Base-by-base conservation (phyloP, 2,329 filamentous ascomycete species). In the Phoma sp. region DNA sequence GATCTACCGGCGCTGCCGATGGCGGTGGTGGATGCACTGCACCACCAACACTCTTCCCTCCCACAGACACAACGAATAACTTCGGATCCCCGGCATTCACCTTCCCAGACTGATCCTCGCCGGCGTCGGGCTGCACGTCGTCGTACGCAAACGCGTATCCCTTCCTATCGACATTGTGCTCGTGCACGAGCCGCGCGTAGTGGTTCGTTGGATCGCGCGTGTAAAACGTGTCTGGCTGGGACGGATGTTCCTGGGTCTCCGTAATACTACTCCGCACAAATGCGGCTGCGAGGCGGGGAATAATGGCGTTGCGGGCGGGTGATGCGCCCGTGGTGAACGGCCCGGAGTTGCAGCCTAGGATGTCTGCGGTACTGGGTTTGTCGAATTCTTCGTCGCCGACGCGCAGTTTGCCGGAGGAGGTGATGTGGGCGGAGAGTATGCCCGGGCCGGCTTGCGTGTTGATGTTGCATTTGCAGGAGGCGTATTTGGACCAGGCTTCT, bases 81-180 rank as follows among this genome's bases (percentile, higher is more conserved):
- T 53, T 42, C 6, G 51, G 51, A 23, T 53, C 51, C 15, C 51
- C 51, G 6, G 51, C 43, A 7, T 53, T 53, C 33, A 53, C 51
- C 18, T 53, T 53, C 1, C 51, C 51, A 7, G 42, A 47, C 17
- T 53, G 51, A 7, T 53, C 51, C 2, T 28, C 51, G 11, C 51
- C 51, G 7, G 20, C 17, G 9, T 48, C 38, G 3, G 38, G 38
- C 43, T 53, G 43, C 5, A 53, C 51, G 11, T 53, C 51, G 21
- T 53, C 51, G 15, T 53, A 53, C 9, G 51, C 51, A 20, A 53
- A 53, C 1, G 51, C 51, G 18, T 53, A 53, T 5, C 51, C 51
- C 18, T 53, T 53, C 20, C 20, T 17, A 15, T 53, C 51, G 0
- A 48, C 43, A n/a, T 53, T 53, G 5, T 47, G 42, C 34, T 53